A percentile compares a stretch with the other conserved stretches of the same genome.
Evolutionary conservation across 352 stramenopile species (phyloP).

Genomic region (Phytopythium helicoides): DNA sequence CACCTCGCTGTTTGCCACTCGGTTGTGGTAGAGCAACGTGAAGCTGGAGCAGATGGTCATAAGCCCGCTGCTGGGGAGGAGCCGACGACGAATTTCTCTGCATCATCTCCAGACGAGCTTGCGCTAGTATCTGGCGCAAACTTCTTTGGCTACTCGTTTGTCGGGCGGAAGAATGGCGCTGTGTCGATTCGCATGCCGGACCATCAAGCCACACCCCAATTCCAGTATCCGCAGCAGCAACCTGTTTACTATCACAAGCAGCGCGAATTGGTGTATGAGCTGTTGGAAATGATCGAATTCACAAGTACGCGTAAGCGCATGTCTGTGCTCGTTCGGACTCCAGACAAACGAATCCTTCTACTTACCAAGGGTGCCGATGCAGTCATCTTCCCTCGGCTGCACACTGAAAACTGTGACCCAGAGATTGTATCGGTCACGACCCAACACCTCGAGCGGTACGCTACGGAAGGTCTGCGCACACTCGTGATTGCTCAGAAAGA

Average conservation of each 20-base stretch:
- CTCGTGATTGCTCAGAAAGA: slow-evolving; percentile 87
- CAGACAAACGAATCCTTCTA: slow-evolving; percentile 60
- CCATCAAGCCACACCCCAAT: neutral
- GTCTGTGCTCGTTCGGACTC: slow-evolving; percentile 94
- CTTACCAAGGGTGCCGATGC: slow-evolving; percentile 86
- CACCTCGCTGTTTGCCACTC: slow-evolving; percentile 86
- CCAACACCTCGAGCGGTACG: slow-evolving; percentile 81
- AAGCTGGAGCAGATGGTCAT: slow-evolving; percentile 18
- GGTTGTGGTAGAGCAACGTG: slow-evolving; percentile 71
- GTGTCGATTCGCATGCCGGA: slow-evolving; percentile 49
- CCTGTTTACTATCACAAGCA: slow-evolving; percentile 5
- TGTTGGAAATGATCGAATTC: slow-evolving; percentile 98
- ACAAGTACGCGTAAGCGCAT: slow-evolving; percentile 98
- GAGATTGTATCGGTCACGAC: slow-evolving; percentile 62
- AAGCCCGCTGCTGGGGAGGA: slow-evolving; percentile 11
- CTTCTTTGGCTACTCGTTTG: slow-evolving; percentile 82
- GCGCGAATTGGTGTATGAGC: slow-evolving; percentile 62
- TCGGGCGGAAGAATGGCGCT: slow-evolving; percentile 56
- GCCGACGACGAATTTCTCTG: slow-evolving; percentile 54
- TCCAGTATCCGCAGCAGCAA: neutral
- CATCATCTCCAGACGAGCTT: slow-evolving; percentile 80
- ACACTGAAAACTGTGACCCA: slow-evolving; percentile 32
- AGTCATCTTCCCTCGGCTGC: slow-evolving; percentile 69
- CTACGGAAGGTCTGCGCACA: slow-evolving; percentile 83
- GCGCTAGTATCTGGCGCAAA: slow-evolving; percentile 77